Evolutionary conservation across 163 green algal genomes (phyloP).

Genomic region (Smithsoniella earleae): DNA sequence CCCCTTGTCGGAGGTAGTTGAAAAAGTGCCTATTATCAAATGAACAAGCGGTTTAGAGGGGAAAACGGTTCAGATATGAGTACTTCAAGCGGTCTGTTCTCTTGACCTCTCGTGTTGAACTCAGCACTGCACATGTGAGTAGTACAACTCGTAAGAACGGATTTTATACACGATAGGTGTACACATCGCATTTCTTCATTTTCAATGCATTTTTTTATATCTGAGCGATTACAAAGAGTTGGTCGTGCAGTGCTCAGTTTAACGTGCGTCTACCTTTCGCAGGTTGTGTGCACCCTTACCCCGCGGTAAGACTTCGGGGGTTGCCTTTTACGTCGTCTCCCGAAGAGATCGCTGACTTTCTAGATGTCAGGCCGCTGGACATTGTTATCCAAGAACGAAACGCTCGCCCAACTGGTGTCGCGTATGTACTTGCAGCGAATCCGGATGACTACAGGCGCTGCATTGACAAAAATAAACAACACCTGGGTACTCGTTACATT

Average conservation of each 20-base stretch:
- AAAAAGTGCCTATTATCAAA: not conserved
- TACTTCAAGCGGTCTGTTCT: conserved; percentile 29
- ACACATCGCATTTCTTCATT: too few relatives aligned
- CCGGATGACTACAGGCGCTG: conserved; percentile 49
- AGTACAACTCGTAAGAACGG: too few relatives aligned
- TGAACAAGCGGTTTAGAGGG: conserved; percentile 29
- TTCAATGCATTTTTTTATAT: too few relatives aligned
- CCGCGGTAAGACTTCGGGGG: conserved; percentile 17
- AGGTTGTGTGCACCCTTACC: conserved; percentile 23
- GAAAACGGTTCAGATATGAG: conserved; percentile 23
- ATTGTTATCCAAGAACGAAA: conserved; percentile 32
- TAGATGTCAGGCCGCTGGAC: conserved; percentile 20
- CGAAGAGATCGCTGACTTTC: conserved; percentile 26
- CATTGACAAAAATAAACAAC: conserved; percentile 63
- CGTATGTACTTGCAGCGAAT: conserved; percentile 75
- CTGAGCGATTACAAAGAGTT: too few relatives aligned
- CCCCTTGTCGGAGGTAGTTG: not conserved
- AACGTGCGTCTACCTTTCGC: too few relatives aligned
- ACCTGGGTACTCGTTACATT: conserved; percentile 72
- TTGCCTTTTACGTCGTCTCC: conserved; percentile 23
- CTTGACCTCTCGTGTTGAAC: not conserved
- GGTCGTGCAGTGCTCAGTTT: too few relatives aligned
- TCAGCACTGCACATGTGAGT: not conserved
- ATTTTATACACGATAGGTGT: too few relatives aligned
- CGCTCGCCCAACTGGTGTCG: conserved; percentile 59